A percentile compares a stretch with the other conserved stretches of the same genome.
phyloP scores from a whole-genome alignment of 116 monocot genomes.

The Zostera marina region DNA sequence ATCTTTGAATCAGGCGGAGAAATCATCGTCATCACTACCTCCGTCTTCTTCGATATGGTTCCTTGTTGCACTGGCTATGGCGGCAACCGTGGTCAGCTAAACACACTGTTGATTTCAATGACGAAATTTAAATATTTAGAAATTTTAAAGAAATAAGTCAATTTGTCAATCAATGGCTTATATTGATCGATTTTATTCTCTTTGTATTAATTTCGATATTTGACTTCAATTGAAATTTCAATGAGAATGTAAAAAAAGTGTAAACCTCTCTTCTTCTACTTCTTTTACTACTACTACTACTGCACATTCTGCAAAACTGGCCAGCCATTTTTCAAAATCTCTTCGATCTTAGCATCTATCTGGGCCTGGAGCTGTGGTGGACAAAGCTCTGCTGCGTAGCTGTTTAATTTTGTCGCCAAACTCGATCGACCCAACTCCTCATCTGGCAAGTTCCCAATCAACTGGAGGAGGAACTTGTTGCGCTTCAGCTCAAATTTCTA shows the following conservation, averaged over 20 bases:
- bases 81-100: no score
- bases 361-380: conserved; percentile 42
- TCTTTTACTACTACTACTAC: no score
- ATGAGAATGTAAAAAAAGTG: no score
- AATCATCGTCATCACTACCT: conserved; percentile 5
- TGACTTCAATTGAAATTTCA: no score
- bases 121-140: no score
- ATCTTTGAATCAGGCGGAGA: conserved; percentile 37
- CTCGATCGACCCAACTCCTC: conserved; percentile 46
- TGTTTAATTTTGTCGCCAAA: conserved; percentile 63
- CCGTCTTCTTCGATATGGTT: neutral
- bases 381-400: conserved; percentile 64
- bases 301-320: conserved; percentile 56
- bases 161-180: no score
- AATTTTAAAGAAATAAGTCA: no score
- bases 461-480: conserved; percentile 44
- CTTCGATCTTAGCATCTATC: conserved; percentile 57
- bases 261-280: no score
- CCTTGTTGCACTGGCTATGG: neutral
- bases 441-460: conserved; percentile 76
- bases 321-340: conserved; percentile 59
- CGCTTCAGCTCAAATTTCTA: conserved; percentile 92
- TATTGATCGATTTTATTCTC: no score
- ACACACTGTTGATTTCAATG: no score
- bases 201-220: no score